A percentile compares a stretch with the other conserved stretches of the same genome.
phyloP scores from a whole-genome alignment of 2,329 filamentous ascomycete genomes.

The Talaromyces marneffei region DNA sequence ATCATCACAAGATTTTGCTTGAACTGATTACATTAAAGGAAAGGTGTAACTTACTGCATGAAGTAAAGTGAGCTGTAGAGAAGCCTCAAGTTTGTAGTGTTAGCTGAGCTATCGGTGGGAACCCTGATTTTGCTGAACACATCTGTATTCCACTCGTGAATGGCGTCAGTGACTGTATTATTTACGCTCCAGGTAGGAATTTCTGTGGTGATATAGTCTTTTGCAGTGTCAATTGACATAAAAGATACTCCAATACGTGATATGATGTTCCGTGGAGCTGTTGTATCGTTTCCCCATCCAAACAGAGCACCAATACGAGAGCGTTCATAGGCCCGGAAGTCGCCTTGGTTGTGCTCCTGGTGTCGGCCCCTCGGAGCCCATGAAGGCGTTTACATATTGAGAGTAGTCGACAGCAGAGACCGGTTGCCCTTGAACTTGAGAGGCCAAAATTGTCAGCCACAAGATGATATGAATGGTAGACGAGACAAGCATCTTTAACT shows the following conservation, averaged over 20 bases:
- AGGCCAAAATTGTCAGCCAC: neutral
- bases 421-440: neutral
- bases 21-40: neutral
- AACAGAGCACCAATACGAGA: constrained; percentile 57
- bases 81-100: constrained; percentile 25
- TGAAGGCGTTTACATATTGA: constrained; percentile 43
- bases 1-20: neutral
- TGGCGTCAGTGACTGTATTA: constrained; percentile 45
- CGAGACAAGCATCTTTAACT: neutral
- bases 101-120: constrained; percentile 26
- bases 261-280: constrained; percentile 42
- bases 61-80: constrained; percentile 48
- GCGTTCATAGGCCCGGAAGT: constrained; percentile 50
- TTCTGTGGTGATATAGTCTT: constrained; percentile 58
- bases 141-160: constrained; percentile 55
- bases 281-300: constrained; percentile 50
- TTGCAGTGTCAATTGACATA: constrained; percentile 59
- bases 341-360: constrained; percentile 43
- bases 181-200: constrained; percentile 60
- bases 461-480: neutral
- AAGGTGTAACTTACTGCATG: constrained; percentile 43
- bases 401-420: constrained; percentile 22
- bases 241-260: constrained; percentile 63
- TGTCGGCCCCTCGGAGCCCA: constrained; percentile 43
- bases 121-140: constrained; percentile 43